phyloP scores from a whole-genome alignment of 208 protist species.

The Phytomonas sp. region DNA sequence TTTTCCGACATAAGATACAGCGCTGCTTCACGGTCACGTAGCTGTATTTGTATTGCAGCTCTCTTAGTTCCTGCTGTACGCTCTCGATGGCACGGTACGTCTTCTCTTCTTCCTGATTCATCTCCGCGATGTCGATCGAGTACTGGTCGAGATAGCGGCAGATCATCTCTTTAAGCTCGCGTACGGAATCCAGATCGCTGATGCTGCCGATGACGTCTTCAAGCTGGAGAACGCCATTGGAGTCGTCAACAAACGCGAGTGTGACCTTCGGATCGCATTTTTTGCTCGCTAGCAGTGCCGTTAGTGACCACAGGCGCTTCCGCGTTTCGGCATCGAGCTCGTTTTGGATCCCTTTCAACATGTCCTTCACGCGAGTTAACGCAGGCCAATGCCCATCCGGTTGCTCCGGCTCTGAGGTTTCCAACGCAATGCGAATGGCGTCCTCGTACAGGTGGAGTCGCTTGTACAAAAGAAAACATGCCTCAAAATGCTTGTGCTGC shows the following conservation, averaged over 20 bases:
- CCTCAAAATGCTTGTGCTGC: slow-evolving; percentile 40
- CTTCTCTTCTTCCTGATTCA: slow-evolving; percentile 85
- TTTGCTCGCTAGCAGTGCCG: slow-evolving; percentile 76
- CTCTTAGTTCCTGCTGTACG: slow-evolving; percentile 89
- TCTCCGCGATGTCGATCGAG: slow-evolving; percentile 64
- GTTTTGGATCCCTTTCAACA: slow-evolving; percentile 68
- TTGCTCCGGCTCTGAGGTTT: neutral
- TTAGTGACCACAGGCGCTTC: slow-evolving; percentile 91
- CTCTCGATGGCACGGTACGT: slow-evolving; percentile 74
- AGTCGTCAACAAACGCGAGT: slow-evolving; percentile 59
- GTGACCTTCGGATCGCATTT: slow-evolving; percentile 46
- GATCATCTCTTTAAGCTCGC: slow-evolving; percentile 93
- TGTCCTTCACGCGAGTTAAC: slow-evolving; percentile 53
- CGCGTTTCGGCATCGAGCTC: slow-evolving; percentile 18
- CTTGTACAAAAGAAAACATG: slow-evolving; percentile 90
- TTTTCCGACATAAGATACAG: slow-evolving; percentile 78
- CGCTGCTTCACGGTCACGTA: slow-evolving; percentile 74
- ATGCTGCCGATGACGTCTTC: slow-evolving; percentile 95
- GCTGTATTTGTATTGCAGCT: slow-evolving; percentile 71
- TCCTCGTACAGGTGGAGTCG: slow-evolving; percentile 91
- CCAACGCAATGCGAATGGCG: slow-evolving; percentile 85
- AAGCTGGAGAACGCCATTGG: slow-evolving; percentile 79
- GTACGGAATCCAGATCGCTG: slow-evolving; percentile 86
- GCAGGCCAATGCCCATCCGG: slow-evolving; percentile 29
- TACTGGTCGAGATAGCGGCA: slow-evolving; percentile 88